Conservation (phyloP, 2,329 filamentous ascomycete species). For the Apiospora koreana region DNA sequence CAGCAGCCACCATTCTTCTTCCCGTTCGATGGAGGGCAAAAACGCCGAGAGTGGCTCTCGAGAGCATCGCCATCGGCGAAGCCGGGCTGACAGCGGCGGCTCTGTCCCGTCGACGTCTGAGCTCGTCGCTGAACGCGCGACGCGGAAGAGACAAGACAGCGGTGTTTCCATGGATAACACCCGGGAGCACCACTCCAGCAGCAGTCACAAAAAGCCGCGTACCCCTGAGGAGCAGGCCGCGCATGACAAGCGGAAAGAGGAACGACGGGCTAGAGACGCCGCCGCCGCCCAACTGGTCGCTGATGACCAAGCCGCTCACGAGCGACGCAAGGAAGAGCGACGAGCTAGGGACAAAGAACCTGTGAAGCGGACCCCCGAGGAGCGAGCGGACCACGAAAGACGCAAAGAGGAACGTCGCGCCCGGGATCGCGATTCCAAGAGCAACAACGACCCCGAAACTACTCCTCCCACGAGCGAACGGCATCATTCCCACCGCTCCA, state of each 20-base stretch:
- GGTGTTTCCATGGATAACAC: conserved; percentile 8
- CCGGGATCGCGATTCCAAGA: conserved; percentile 10
- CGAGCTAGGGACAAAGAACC: not conserved
- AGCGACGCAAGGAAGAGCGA: conserved; percentile 12
- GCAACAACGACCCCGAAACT: conserved; percentile 15
- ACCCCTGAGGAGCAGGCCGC: not conserved
- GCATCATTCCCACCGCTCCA: conserved; percentile 11
- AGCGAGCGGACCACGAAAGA: not conserved
- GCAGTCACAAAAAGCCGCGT: not conserved
- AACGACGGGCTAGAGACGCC: conserved; percentile 4
- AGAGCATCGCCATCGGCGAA: conserved; percentile 11
- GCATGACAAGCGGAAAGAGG: not conserved
- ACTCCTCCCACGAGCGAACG: conserved; percentile 11
- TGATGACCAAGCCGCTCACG: conserved; percentile 15
- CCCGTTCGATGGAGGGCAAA: conserved; percentile 8
- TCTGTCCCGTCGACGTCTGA: conserved; percentile 14
- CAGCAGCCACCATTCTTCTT: conserved; percentile 8
- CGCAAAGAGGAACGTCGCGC: conserved; percentile 3
- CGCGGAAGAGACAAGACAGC: conserved; percentile 13
- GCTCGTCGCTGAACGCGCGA: not conserved
- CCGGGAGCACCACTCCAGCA: not conserved
- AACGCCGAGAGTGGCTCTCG: not conserved
- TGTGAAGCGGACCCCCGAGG: not conserved
- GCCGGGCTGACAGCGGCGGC: conserved; percentile 12
- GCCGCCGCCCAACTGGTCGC: not conserved